Evolutionary conservation across 1,284 basidiomycete species (phyloP).

Genomic region (Omphalotus olearius): DNA sequence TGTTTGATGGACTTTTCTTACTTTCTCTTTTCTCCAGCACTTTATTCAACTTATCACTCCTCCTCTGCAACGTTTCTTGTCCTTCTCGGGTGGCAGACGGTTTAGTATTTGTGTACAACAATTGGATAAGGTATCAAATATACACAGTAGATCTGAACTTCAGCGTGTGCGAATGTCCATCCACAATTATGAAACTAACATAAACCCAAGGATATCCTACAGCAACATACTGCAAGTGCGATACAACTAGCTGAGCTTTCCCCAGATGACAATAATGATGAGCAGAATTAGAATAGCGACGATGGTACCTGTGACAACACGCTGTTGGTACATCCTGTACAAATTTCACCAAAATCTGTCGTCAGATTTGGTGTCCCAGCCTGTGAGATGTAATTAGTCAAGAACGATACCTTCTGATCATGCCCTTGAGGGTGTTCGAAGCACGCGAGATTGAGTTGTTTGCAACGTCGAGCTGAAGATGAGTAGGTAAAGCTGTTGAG

Average conservation of each 20-base stretch:
- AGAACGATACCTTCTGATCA: conserved; percentile 67
- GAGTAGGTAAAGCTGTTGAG: conserved; percentile 10
- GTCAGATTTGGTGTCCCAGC: conserved; percentile 16
- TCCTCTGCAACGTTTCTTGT: conserved; percentile 9
- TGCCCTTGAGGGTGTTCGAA: conserved; percentile 69
- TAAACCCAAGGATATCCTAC: conserved; percentile 18
- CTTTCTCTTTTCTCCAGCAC: conserved; percentile 8
- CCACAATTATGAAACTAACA: conserved; percentile 12
- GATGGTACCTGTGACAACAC: conserved; percentile 66
- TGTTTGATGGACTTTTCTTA: conserved; percentile 12
- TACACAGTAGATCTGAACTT: conserved; percentile 8
- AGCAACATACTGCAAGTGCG: conserved; percentile 8
- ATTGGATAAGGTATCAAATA: conserved; percentile 12
- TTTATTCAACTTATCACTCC: conserved; percentile 15
- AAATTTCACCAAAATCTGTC: conserved; percentile 33
- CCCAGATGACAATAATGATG: conserved; percentile 69
- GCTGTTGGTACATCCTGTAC: conserved; percentile 78
- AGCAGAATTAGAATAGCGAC: conserved; percentile 66
- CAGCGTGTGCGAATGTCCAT: neutral
- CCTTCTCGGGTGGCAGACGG: neutral
- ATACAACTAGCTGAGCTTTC: conserved; percentile 47
- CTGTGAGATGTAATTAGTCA: conserved; percentile 7
- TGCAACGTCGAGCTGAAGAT: conserved; percentile 57
- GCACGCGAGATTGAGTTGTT: conserved; percentile 71
- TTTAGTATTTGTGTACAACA: conserved; percentile 23